These are phyloP conservation scores for Protomyces gravidus DNA, from an alignment of 1,139 yeast genomes.

Conservation along the genomic window DNA sequence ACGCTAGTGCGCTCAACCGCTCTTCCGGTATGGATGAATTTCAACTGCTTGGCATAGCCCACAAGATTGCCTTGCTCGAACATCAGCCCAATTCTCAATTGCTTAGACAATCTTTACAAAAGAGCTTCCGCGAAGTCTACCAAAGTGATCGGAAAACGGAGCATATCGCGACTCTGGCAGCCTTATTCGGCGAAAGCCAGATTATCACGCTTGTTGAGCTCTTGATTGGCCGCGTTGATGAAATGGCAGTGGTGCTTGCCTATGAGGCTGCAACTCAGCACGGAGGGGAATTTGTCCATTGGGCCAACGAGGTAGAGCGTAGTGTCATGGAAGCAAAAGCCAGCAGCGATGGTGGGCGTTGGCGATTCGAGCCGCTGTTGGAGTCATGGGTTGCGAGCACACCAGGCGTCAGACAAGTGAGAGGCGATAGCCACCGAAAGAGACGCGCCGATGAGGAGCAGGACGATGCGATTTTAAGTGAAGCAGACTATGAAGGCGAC, in stretches of 20 bases:
- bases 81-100: neutral
- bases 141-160: neutral
- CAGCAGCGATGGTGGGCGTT: conserved; percentile 1
- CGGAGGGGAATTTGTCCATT: conserved; percentile 11
- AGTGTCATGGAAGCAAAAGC: conserved; percentile 9
- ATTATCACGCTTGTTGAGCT: conserved; percentile 9
- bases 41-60: neutral
- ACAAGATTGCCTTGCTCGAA: neutral
- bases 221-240: conserved; percentile 13
- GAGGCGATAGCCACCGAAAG: neutral
- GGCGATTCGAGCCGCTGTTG: conserved; percentile 21
- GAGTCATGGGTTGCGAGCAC: conserved; percentile 27
- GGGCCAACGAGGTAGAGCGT: conserved; percentile 15
- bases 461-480: neutral
- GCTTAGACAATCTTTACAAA: neutral
- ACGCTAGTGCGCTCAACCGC: neutral
- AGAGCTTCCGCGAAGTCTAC: neutral
- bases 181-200: neutral
- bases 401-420: conserved; percentile 12
- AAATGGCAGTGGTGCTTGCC: conserved; percentile 4
- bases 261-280: neutral
- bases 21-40: neutral
- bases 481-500: conserved; percentile 17
- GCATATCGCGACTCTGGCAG: neutral
- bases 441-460: no score